A percentile compares a stretch with the other conserved stretches of the same genome.
phyloP scores from a whole-genome alignment of 2,329 filamentous ascomycete genomes.

The Fusarium sp. region DNA sequence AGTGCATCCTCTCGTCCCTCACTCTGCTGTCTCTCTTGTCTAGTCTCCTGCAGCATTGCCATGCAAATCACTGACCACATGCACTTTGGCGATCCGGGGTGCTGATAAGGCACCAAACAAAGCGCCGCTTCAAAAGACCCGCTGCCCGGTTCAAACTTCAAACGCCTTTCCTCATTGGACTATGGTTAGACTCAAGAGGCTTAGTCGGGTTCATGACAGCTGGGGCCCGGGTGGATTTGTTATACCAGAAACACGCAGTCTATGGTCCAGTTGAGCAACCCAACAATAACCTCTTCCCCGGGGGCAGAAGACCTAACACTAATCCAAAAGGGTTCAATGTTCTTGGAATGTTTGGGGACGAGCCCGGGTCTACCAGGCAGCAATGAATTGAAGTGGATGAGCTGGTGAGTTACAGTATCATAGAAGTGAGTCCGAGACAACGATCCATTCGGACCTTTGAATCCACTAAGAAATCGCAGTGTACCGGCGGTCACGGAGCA shows the following conservation, averaged over 20 bases:
- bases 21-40: neutral
- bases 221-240: conserved; percentile 36
- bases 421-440: neutral
- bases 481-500: conserved; percentile 6
- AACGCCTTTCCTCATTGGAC: conserved; percentile 24
- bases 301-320: conserved; percentile 37
- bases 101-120: conserved; percentile 29
- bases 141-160: conserved; percentile 27
- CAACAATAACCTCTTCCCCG: conserved; percentile 15
- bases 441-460: conserved; percentile 26
- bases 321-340: conserved; percentile 22
- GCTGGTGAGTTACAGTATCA: neutral
- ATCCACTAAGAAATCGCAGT: conserved; percentile 8
- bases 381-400: conserved; percentile 4
- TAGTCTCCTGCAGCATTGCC: no score
- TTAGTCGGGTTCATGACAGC: conserved; percentile 40
- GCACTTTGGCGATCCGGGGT: conserved; percentile 44
- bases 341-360: conserved; percentile 30
- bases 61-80: conserved; percentile 20
- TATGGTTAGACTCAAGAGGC: conserved; percentile 28
- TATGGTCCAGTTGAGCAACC: conserved; percentile 10
- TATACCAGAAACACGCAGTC: conserved; percentile 17
- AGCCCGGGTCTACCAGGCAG: neutral
- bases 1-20: neutral
- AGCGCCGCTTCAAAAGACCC: conserved; percentile 23